Conservation (phyloP, 257 asterid genomes). For the Apocynum venetum region DNA sequence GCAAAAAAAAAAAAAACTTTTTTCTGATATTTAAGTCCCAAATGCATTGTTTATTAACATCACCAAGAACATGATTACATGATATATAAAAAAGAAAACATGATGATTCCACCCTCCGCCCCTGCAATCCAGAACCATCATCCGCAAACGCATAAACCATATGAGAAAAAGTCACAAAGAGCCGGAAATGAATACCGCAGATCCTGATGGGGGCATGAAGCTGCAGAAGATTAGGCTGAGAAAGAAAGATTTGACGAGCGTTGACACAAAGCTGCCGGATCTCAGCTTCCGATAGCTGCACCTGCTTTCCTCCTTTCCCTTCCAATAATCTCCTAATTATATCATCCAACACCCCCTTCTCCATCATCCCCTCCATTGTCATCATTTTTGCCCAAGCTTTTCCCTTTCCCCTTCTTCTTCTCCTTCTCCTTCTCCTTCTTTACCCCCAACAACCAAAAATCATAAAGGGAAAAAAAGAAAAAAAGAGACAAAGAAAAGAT, state of each 20-base stretch:
- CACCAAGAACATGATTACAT: not conserved
- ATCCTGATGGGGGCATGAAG: slow-evolving; percentile 75
- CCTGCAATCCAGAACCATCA: not conserved
- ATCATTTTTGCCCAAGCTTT: slow-evolving; percentile 34
- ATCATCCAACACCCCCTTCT: slow-evolving; percentile 69
- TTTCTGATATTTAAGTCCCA: too few relatives aligned
- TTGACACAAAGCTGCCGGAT: slow-evolving; percentile 90
- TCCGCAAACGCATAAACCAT: not conserved
- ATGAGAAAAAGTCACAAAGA: not conserved
- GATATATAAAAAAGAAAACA: not conserved
- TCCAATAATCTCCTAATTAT: slow-evolving; percentile 67
- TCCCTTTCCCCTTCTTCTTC: not conserved
- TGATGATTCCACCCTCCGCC: not conserved
- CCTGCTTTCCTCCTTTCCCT: slow-evolving; percentile 91
- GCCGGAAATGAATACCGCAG: slow-evolving; percentile 44
- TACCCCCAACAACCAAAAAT: not conserved
- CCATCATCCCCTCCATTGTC: slow-evolving; percentile 88
- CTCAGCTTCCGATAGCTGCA: slow-evolving; percentile 90
- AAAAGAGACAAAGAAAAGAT: not conserved
- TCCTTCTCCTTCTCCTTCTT: not conserved
- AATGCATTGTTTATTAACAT: too few relatives aligned
- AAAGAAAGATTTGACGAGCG: slow-evolving; percentile 72
- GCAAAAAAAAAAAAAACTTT: too few relatives aligned
- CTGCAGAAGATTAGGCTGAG: slow-evolving; percentile 70
- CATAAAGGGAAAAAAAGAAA: not conserved